A percentile compares a stretch with the other conserved stretches of the same genome.
These are phyloP conservation scores for Lactarius sp. DNA, from an alignment of 768 basidiomycete species.

Conservation along the genomic window DNA sequence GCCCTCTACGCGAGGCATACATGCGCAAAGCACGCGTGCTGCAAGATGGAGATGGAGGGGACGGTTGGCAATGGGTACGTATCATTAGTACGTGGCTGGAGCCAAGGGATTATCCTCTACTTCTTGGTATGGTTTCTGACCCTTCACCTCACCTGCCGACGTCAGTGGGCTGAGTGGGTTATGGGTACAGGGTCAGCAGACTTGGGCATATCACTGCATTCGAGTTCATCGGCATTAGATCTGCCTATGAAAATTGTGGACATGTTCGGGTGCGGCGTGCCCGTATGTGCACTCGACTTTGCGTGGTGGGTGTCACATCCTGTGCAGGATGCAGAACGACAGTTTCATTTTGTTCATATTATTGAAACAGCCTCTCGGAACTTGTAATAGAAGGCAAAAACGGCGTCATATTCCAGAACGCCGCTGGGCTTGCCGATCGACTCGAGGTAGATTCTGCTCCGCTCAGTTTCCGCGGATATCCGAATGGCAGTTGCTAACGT, in stretches of 20 bases:
- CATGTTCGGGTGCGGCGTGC: slow-evolving; percentile 96
- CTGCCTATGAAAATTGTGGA: slow-evolving; percentile 99
- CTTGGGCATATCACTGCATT: slow-evolving; percentile 86
- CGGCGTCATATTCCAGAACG: slow-evolving; percentile 70
- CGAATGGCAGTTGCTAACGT: neutral
- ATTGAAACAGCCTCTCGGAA: slow-evolving; percentile 62
- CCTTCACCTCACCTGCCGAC: neutral
- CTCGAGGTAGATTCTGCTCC: slow-evolving; percentile 49
- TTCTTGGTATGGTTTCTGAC: slow-evolving; percentile 54
- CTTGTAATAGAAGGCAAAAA: slow-evolving; percentile 82
- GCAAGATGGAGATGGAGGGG: slow-evolving; percentile 39
- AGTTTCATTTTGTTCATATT: neutral
- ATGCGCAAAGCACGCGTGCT: slow-evolving; percentile 61
- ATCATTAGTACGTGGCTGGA: slow-evolving; percentile 86
- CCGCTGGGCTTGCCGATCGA: slow-evolving; percentile 63
- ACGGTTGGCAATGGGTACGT: slow-evolving; percentile 66
- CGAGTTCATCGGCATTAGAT: slow-evolving; percentile 85
- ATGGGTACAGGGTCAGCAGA: slow-evolving; percentile 71
- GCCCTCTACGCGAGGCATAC: slow-evolving; percentile 67
- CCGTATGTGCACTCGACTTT: slow-evolving; percentile 88
- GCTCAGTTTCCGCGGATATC: neutral
- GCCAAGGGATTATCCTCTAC: slow-evolving; percentile 80
- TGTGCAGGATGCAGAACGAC: neutral
- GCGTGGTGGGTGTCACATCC: slow-evolving; percentile 53
- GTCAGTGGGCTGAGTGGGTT: neutral